Conservation (phyloP, 345 rosid species). For the Arabidopsis arenosa region DNA sequence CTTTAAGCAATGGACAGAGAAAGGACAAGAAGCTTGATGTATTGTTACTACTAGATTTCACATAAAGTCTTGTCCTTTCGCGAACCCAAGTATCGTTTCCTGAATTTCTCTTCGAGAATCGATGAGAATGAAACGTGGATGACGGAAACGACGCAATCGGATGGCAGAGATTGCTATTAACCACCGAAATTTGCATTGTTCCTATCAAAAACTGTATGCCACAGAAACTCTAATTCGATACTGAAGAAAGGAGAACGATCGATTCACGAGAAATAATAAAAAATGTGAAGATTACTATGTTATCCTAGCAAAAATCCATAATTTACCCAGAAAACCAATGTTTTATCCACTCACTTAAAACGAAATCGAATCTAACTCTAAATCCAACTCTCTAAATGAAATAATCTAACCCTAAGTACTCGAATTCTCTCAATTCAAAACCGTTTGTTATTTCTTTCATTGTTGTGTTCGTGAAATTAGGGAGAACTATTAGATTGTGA, state of each 20-base stretch:
- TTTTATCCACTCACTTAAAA: too few relatives aligned
- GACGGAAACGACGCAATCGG: slow-evolving; percentile 36
- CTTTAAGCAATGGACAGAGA: slow-evolving; percentile 79
- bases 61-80: slow-evolving; percentile 36
- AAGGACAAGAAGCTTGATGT: slow-evolving; percentile 70
- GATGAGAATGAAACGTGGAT: slow-evolving; percentile 25
- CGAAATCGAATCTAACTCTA: too few relatives aligned
- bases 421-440: too few relatives aligned
- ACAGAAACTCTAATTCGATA: not conserved
- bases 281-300: too few relatives aligned
- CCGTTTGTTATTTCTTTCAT: too few relatives aligned
- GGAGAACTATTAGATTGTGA: too few relatives aligned
- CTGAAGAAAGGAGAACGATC: not conserved
- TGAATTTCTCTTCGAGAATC: slow-evolving; percentile 5
- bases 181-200: slow-evolving; percentile 15
- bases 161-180: not conserved
- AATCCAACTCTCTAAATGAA: too few relatives aligned
- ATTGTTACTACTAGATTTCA: slow-evolving; percentile 32
- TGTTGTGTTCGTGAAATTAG: too few relatives aligned
- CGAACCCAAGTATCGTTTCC: slow-evolving; percentile 40
- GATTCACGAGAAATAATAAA: not conserved
- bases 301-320: too few relatives aligned
- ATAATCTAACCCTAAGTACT: too few relatives aligned
- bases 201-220: not conserved
- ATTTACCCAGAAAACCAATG: too few relatives aligned